These are phyloP conservation scores for Cucumis melo DNA, from an alignment of 306 rosid genomes.

Conservation along the genomic window DNA sequence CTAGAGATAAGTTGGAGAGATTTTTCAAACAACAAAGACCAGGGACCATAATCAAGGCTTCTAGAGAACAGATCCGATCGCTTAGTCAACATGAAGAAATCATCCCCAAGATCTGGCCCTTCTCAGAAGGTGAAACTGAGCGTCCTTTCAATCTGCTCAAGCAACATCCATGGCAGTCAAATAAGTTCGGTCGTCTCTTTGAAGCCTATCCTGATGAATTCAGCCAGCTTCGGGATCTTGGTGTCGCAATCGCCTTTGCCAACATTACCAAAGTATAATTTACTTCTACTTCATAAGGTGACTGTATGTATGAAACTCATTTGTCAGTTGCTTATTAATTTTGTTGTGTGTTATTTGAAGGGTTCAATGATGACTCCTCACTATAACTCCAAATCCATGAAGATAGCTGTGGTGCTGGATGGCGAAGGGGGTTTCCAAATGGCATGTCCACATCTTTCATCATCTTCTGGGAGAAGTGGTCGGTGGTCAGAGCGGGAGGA, in stretches of 20 bases:
- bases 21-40: conserved; percentile 25
- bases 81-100: conserved; percentile 18
- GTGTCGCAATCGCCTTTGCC: conserved; percentile 29
- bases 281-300: not conserved
- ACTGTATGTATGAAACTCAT: not conserved
- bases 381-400: not conserved
- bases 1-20: conserved; percentile 18
- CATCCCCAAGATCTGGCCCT: conserved; percentile 34
- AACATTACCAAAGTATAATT: conserved; percentile 33
- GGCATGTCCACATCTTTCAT: not conserved
- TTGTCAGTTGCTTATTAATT: not conserved
- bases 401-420: not conserved
- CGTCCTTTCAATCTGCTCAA: conserved; percentile 35
- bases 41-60: conserved; percentile 38
- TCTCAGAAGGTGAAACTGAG: conserved; percentile 17
- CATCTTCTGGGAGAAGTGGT: not conserved
- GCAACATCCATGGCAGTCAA: conserved; percentile 23
- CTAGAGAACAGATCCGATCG: conserved; percentile 24
- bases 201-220: conserved; percentile 19
- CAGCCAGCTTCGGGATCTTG: conserved; percentile 21
- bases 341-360: not conserved
- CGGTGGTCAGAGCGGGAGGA: not conserved
- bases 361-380: conserved; percentile 5
- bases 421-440: not conserved
- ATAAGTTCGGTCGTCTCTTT: conserved; percentile 35